Base-by-base conservation (phyloP, 192 early-diverging fungal genomes). In the Diversispora epigaea region DNA sequence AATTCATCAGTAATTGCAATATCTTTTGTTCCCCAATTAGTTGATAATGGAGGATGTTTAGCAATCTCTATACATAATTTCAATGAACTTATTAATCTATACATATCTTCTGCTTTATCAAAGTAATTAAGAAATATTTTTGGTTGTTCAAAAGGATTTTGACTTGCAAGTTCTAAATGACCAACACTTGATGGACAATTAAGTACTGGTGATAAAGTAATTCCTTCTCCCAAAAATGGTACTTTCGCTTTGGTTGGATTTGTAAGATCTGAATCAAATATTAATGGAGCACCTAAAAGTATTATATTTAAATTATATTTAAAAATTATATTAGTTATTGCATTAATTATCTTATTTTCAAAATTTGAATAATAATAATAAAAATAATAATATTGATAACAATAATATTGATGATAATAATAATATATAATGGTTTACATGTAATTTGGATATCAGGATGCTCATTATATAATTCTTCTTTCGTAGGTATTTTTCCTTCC, bases 391-490 rank as follows among this genome's bases (percentile, higher is more conserved):
- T 11, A 11, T 2, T 14, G 0, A 11, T 49, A 49, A 49, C 0
- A 49, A 49, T 11, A 49, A 49, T 49, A 49, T 2, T 49, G 3
- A 14, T 14, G 3, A 14, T 49, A 49, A 8, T 3, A 49, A 11
- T 49, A 49, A 11, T 49, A 49, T 49, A 8, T 49, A 49, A 49
- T 49, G 5, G 11, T 8, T 32, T 32, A 32, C 25, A 32, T 32
- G 25, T 25, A 61, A 61, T 12, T 61, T 61, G 60, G 11, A 61
- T 61, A 14, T 61, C 39, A 12, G 60, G 60, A 61, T 14, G 50
- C 39, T 61, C 60, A 61, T 61, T 25, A 61, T 9, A 1, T 17
- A 61, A 39, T 32, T 61, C 22, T 41, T 61, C 3, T 39, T 32
- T 21, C 11, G 3, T 61, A 61, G 39, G 60, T 39, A 61, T 4